Conservation (phyloP, 148 eudicot genomes). For the Gaultheria prostrata region DNA sequence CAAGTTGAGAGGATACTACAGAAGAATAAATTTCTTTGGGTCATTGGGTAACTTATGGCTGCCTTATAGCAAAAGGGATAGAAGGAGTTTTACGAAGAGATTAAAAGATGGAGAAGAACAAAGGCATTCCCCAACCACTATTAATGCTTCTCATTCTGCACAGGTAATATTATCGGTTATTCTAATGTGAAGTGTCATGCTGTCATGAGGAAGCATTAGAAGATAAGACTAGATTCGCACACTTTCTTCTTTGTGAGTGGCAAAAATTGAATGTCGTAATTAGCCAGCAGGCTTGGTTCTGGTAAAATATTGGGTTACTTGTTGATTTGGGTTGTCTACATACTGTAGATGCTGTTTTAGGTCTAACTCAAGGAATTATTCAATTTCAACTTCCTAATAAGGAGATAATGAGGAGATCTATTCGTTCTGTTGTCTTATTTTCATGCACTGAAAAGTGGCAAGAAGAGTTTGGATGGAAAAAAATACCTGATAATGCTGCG, state of each 20-base stretch:
- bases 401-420: neutral
- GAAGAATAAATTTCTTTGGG: conserved; percentile 22
- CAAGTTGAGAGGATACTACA: conserved; percentile 19
- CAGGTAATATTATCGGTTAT: conserved; percentile 20
- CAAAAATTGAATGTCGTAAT: neutral
- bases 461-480: neutral
- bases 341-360: neutral
- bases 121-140: conserved; percentile 13
- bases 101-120: conserved; percentile 38
- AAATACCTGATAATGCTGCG: neutral
- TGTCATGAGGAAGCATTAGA: neutral
- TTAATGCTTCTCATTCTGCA: conserved; percentile 14
- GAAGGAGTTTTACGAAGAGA: conserved; percentile 34
- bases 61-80: conserved; percentile 18
- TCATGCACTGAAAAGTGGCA: neutral
- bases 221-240: neutral
- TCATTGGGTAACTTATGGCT: conserved; percentile 23
- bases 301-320: neutral
- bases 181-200: neutral
- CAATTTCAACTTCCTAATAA: neutral
- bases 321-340: conserved; percentile 7
- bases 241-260: neutral
- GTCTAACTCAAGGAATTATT: neutral
- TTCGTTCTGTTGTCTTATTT: neutral
- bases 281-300: neutral